Evolutionary conservation across 192 early-diverging fungal genomes (phyloP).

Genomic region (Lobosporangium transversale): DNA sequence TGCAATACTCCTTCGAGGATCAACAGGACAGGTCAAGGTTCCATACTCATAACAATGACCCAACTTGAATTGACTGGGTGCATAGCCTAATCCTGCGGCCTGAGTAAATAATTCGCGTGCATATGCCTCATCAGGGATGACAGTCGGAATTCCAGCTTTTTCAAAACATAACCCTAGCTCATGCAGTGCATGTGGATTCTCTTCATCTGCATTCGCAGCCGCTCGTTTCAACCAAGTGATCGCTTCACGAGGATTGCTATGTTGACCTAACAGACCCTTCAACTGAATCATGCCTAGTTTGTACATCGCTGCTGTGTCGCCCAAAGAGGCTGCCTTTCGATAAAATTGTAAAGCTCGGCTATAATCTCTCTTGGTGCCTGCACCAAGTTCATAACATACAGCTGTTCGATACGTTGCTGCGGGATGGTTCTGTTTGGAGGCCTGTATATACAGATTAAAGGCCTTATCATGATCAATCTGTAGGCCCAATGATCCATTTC

Average conservation of each 20-base stretch:
- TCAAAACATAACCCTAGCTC: constrained; percentile 80
- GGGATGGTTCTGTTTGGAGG: constrained; percentile 92
- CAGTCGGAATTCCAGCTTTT: constrained; percentile 64
- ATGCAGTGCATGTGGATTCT: constrained; percentile 92
- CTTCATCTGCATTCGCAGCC: constrained; percentile 87
- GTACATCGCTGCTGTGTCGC: constrained; percentile 96
- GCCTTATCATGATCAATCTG: constrained; percentile 87
- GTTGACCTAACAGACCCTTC: constrained; percentile 82
- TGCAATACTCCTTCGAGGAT: constrained; percentile 89
- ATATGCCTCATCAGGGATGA: constrained; percentile 85
- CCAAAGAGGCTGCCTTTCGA: constrained; percentile 89
- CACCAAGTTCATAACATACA: constrained; percentile 95
- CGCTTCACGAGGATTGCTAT: constrained; percentile 86
- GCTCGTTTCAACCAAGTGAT: constrained; percentile 96
- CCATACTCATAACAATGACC: constrained; percentile 97
- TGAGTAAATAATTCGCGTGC: constrained; percentile 93
- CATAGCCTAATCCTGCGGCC: constrained; percentile 93
- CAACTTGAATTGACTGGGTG: constrained; percentile 91
- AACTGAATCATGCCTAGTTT: constrained; percentile 94
- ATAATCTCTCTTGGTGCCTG: constrained; percentile 89
- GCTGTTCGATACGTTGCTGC: constrained; percentile 93
- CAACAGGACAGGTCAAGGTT: constrained; percentile 83
- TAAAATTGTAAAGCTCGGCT: constrained; percentile 89
- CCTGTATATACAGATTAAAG: constrained; percentile 91
- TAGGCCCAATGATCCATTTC: constrained; percentile 84